phyloP scores from a whole-genome alignment of 257 asterid genomes.

The Eucommia ulmoides region DNA sequence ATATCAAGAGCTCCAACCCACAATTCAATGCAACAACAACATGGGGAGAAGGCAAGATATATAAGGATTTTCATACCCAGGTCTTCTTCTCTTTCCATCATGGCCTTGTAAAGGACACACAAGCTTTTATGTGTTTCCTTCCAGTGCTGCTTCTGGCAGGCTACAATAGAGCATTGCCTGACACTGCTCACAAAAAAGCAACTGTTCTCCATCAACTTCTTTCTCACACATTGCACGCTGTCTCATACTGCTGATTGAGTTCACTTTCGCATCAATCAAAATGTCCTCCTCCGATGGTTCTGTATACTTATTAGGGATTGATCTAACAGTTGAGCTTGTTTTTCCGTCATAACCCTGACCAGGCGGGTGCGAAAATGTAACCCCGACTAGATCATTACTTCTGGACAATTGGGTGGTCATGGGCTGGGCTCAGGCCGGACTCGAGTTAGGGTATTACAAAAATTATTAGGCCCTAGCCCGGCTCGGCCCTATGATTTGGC shows the following conservation, averaged over 20 bases:
- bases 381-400: conserved; percentile 42
- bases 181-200: conserved; percentile 16
- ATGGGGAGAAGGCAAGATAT: conserved; percentile 15
- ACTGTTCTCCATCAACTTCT: conserved; percentile 15
- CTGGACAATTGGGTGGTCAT: too few species aligned
- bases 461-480: too few species aligned
- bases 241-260: conserved; percentile 4
- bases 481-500: too few species aligned
- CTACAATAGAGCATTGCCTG: conserved; percentile 20
- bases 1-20: conserved; percentile 20
- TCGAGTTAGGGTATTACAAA: too few species aligned
- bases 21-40: conserved; percentile 19
- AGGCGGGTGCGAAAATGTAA: conserved; percentile 41
- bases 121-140: conserved; percentile 12
- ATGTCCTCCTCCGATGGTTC: conserved; percentile 15
- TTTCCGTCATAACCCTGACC: conserved; percentile 17
- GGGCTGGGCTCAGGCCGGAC: too few species aligned
- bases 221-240: conserved; percentile 17
- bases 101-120: conserved; percentile 22
- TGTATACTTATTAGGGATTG: conserved; percentile 6
- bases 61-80: conserved; percentile 12
- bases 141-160: conserved; percentile 27
- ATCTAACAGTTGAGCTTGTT: conserved; percentile 8
- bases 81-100: conserved; percentile 31
- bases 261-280: conserved; percentile 8